Percentiles rank a stretch among this genome's conserved stretches.
These are phyloP conservation scores for Penicillium cinerascens DNA, from an alignment of 495 filamentous ascomycete genomes.

Conservation along the genomic window DNA sequence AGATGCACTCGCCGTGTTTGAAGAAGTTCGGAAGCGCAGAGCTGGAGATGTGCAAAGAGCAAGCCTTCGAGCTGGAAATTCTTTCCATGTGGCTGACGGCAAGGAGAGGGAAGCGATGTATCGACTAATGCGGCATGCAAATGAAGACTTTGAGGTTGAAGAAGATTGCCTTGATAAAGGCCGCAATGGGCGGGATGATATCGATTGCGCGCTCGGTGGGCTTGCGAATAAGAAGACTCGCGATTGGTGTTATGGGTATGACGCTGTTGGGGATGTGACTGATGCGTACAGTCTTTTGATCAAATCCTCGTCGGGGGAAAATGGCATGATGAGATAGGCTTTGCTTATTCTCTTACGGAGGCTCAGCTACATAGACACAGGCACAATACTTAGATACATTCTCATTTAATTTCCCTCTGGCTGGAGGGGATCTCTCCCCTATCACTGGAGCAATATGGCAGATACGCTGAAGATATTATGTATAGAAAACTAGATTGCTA, in stretches of 20 bases:
- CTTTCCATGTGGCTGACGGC: not conserved
- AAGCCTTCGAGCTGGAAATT: constrained; percentile 1
- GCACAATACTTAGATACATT: too few species aligned
- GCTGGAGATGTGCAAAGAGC: not conserved
- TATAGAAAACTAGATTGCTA: too few species aligned
- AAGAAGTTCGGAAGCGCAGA: not conserved
- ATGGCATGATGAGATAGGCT: too few species aligned
- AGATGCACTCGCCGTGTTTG: not conserved
- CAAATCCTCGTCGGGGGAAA: too few species aligned
- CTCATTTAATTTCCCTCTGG: too few species aligned
- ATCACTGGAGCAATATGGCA: too few species aligned
- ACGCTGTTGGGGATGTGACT: not conserved
- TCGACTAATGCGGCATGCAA: not conserved
- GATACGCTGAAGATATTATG: too few species aligned
- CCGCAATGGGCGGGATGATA: not conserved
- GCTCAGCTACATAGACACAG: too few species aligned
- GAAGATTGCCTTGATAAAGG: not conserved
- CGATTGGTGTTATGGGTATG: constrained; percentile 7
- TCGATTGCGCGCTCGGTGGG: not conserved
- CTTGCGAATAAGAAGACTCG: constrained; percentile 1
- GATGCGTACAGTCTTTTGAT: not conserved
- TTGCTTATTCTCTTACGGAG: too few species aligned
- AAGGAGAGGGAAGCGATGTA: constrained; percentile 1
- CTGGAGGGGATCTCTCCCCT: too few species aligned
- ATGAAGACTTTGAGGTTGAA: not conserved